A percentile compares a stretch with the other conserved stretches of the same genome.
phyloP scores from a whole-genome alignment of 176 grass and related monocot species.

The Carex myosuroides region DNA sequence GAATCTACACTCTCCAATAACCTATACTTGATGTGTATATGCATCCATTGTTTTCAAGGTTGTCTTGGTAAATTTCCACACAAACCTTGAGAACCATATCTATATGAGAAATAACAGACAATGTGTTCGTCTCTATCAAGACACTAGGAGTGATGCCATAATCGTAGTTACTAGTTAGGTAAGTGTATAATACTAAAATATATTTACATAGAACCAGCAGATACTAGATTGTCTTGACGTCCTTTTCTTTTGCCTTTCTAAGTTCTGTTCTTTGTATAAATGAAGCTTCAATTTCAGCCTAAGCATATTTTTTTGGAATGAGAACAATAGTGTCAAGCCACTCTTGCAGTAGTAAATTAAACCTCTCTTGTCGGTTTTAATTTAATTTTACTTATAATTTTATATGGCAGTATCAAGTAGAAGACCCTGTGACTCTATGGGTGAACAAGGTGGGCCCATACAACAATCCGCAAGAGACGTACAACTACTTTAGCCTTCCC shows the following conservation, averaged over 20 bases:
- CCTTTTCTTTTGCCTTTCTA: background rate
- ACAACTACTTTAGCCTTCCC: slow-evolving; percentile 92
- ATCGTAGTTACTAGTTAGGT: background rate
- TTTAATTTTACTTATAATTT: background rate
- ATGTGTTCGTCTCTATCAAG: background rate
- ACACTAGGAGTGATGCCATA: background rate
- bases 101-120: background rate
- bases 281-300: background rate
- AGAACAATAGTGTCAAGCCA: background rate
- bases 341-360: background rate
- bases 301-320: background rate
- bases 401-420: slow-evolving; percentile 51
- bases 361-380: background rate
- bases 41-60: background rate
- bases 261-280: background rate
- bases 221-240: background rate
- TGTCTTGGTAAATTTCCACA: background rate
- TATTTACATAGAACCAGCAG: background rate
- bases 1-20: background rate
- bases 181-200: background rate
- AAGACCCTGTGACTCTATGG: slow-evolving; percentile 70
- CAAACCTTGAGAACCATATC: background rate
- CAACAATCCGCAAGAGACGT: slow-evolving; percentile 92
- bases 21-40: background rate
- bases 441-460: slow-evolving; percentile 97